A percentile compares a stretch with the other conserved stretches of the same genome.
phyloP scores from a whole-genome alignment of 495 filamentous ascomycete species.

The Penicillium manginii region DNA sequence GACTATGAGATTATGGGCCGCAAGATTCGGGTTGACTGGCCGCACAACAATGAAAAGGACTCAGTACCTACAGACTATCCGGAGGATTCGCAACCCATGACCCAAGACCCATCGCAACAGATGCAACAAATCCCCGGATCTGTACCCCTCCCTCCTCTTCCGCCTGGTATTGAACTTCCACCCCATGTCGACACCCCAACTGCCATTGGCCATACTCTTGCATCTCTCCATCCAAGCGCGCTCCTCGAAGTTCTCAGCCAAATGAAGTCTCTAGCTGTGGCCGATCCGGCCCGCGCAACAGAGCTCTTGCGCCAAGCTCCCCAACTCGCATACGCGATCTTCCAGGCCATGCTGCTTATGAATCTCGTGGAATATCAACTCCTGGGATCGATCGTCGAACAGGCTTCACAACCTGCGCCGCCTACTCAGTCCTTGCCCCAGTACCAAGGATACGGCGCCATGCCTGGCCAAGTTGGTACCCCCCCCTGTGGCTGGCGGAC shows the following conservation, averaged over 20 bases:
- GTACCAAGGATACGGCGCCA: conserved; percentile 38
- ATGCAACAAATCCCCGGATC: conserved; percentile 34
- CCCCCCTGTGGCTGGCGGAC: conserved; percentile 63
- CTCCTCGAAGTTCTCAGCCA: conserved; percentile 92
- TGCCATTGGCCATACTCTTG: conserved; percentile 87
- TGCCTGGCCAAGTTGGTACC: conserved; percentile 53
- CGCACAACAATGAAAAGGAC: conserved; percentile 83
- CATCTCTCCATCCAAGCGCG: conserved; percentile 81
- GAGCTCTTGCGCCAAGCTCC: conserved; percentile 88
- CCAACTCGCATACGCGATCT: conserved; percentile 93
- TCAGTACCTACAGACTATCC: conserved; percentile 61
- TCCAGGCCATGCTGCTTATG: conserved; percentile 92
- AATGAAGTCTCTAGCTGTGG: conserved; percentile 85
- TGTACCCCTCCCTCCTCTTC: conserved; percentile 71
- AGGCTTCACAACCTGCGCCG: conserved; percentile 46
- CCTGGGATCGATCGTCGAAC: conserved; percentile 61
- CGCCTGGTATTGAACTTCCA: conserved; percentile 80
- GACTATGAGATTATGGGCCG: conserved; percentile 95
- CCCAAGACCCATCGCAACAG: conserved; percentile 28
- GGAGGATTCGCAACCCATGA: conserved; percentile 33
- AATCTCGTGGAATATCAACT: conserved; percentile 78
- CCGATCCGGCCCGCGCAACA: conserved; percentile 80
- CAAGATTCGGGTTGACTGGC: conserved; percentile 92
- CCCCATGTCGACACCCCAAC: conserved; percentile 82
- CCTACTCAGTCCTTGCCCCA: conserved; percentile 37